These are phyloP conservation scores for Imleria badia DNA, from an alignment of 768 basidiomycete genomes.

Conservation along the genomic window DNA sequence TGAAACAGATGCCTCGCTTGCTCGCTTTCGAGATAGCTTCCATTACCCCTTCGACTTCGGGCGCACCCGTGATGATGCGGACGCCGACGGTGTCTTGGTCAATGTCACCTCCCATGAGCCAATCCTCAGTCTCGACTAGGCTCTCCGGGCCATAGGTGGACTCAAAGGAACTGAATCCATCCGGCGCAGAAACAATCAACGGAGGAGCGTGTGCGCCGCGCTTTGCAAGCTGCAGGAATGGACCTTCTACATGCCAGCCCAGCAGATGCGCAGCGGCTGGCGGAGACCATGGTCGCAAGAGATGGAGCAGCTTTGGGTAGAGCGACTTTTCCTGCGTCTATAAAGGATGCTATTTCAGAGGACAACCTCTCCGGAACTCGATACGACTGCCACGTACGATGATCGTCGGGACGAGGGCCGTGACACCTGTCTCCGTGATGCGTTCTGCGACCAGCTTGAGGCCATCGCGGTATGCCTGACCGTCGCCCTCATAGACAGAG, in stretches of 20 bases:
- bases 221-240: slow-evolving; percentile 80
- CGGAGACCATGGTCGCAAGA: slow-evolving; percentile 67
- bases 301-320: slow-evolving; percentile 66
- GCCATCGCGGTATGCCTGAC: slow-evolving; percentile 64
- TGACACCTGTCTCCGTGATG: slow-evolving; percentile 86
- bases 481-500: slow-evolving; percentile 74
- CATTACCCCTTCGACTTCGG: slow-evolving; percentile 84
- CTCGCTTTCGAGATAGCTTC: slow-evolving; percentile 57
- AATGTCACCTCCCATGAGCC: slow-evolving; percentile 49
- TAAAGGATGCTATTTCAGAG: not conserved
- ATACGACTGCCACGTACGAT: slow-evolving; percentile 49
- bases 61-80: slow-evolving; percentile 83
- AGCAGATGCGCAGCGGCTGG: slow-evolving; percentile 68
- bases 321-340: slow-evolving; percentile 79
- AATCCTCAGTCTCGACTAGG: slow-evolving; percentile 61
- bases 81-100: slow-evolving; percentile 47
- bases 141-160: slow-evolving; percentile 70
- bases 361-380: not conserved
- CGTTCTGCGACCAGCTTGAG: slow-evolving; percentile 69
- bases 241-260: slow-evolving; percentile 92
- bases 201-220: slow-evolving; percentile 79
- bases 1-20: slow-evolving; percentile 70
- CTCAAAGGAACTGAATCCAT: slow-evolving; percentile 70
- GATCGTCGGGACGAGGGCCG: slow-evolving; percentile 68
- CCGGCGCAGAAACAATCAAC: slow-evolving; percentile 59